A percentile compares a stretch with the other conserved stretches of the same genome.
Evolutionary conservation across 2,329 filamentous ascomycete species (phyloP).

Genomic region (Xylariaceae sp.): DNA sequence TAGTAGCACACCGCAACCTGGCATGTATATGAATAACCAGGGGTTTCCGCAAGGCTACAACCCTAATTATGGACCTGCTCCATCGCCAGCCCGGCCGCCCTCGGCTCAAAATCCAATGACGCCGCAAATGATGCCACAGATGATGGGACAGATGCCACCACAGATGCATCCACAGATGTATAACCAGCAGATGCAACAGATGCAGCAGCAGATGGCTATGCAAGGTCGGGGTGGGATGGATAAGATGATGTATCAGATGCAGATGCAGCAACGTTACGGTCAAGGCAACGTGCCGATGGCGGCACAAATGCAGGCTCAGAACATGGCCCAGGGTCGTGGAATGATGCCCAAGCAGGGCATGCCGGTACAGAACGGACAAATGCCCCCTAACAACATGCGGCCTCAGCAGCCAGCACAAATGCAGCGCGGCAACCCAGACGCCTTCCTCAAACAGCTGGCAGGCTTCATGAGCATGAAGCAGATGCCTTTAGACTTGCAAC

Average conservation of each 20-base stretch:
- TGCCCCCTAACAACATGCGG: conserved; percentile 45
- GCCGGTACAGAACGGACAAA: conserved; percentile 54
- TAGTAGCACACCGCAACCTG: conserved; percentile 69
- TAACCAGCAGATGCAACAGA: conserved; percentile 46
- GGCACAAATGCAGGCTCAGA: conserved; percentile 49
- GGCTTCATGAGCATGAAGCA: conserved; percentile 74
- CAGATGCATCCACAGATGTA: conserved; percentile 41
- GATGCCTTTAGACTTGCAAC: conserved; percentile 70
- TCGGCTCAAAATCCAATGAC: conserved; percentile 51
- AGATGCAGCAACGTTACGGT: conserved; percentile 72
- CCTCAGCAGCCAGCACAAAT: conserved; percentile 41
- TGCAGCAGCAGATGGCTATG: conserved; percentile 36
- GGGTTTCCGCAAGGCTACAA: conserved; percentile 57
- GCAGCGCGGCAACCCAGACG: conserved; percentile 53
- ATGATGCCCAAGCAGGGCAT: conserved; percentile 53
- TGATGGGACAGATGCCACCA: conserved; percentile 35
- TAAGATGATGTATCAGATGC: conserved; percentile 77
- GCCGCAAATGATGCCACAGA: conserved; percentile 53
- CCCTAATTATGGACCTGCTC: conserved; percentile 54
- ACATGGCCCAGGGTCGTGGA: conserved; percentile 38
- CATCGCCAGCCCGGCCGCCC: conserved; percentile 53
- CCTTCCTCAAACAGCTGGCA: conserved; percentile 71
- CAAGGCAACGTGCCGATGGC: conserved; percentile 50
- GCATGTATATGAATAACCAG: conserved; percentile 59
- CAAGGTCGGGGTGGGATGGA: conserved; percentile 55